phyloP scores from a whole-genome alignment of 129 eudicot genomes.

The Flaveria sonorensis region DNA sequence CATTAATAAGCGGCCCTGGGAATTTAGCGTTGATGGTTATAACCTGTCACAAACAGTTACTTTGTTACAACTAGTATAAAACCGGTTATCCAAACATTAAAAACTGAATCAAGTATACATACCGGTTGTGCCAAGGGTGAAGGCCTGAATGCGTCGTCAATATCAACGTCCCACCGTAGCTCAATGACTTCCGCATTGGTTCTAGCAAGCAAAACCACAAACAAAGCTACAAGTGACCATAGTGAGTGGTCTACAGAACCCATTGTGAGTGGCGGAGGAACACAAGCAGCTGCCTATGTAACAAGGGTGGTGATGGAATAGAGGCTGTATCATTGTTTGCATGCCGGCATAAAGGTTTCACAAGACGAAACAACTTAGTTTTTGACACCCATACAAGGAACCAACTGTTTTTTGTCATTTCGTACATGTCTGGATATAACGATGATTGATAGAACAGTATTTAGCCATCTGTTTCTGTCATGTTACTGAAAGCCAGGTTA shows the following conservation, averaged over 20 bases:
- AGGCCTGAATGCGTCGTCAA: constrained; percentile 41
- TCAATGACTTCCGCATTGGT: constrained; percentile 43
- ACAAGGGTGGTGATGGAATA: constrained; percentile 5
- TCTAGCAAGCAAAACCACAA: constrained; percentile 31
- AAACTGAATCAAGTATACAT: background rate
- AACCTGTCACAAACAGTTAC: constrained; percentile 41
- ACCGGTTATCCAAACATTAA: background rate
- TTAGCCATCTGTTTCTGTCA: background rate
- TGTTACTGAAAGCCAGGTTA: background rate
- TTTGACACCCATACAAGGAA: constrained; percentile 26
- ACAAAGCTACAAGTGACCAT: constrained; percentile 31
- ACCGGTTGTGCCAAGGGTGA: constrained; percentile 44
- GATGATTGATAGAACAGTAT: constrained; percentile 5
- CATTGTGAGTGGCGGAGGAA: constrained; percentile 37
- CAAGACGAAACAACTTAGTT: constrained; percentile 29
- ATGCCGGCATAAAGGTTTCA: constrained; percentile 33
- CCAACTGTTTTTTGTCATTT: constrained; percentile 39
- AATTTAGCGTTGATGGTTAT: constrained; percentile 64
- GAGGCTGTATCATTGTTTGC: background rate
- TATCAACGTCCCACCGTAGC: constrained; percentile 53
- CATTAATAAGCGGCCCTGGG: constrained; percentile 80
- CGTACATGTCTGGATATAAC: constrained; percentile 30
- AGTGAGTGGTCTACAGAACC: constrained; percentile 19
- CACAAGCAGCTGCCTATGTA: constrained; percentile 18
- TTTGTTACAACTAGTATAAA: background rate